phyloP scores from a whole-genome alignment of 208 protist species.

The Trypanosoma scelopori region DNA sequence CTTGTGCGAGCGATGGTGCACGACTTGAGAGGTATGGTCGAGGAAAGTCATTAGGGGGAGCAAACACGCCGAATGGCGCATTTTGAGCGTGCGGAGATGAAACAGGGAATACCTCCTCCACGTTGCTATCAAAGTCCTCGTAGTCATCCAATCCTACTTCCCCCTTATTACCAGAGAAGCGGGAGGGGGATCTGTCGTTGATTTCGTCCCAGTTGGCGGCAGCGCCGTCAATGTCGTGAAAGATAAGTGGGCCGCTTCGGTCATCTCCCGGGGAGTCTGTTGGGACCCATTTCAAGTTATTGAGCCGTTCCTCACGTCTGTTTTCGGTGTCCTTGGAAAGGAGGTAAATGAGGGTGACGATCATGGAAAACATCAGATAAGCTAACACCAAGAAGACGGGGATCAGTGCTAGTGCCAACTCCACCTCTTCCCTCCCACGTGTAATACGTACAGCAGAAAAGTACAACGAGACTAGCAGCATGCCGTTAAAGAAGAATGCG shows the following conservation, averaged over 20 bases:
- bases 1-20: background rate
- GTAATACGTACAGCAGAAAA: conserved; percentile 76
- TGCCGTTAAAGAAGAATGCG: conserved; percentile 84
- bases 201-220: conserved; percentile 48
- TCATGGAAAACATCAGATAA: conserved; percentile 66
- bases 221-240: conserved; percentile 13
- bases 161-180: conserved; percentile 29
- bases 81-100: background rate
- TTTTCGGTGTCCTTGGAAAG: conserved; percentile 34
- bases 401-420: conserved; percentile 54
- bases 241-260: conserved; percentile 6
- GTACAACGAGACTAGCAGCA: conserved; percentile 76
- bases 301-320: conserved; percentile 31
- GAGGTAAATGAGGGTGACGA: conserved; percentile 69
- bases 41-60: conserved; percentile 30
- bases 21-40: conserved; percentile 7
- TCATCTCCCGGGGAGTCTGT: background rate
- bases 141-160: conserved; percentile 18
- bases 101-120: conserved; percentile 39
- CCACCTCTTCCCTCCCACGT: conserved; percentile 39
- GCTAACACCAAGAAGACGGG: conserved; percentile 71
- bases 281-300: conserved; percentile 30
- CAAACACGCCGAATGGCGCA: conserved; percentile 16
- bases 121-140: conserved; percentile 57
- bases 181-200: conserved; percentile 39